Base-by-base conservation (phyloP, 1,284 basidiomycete genomes). In the Tremellales sp. region DNA sequence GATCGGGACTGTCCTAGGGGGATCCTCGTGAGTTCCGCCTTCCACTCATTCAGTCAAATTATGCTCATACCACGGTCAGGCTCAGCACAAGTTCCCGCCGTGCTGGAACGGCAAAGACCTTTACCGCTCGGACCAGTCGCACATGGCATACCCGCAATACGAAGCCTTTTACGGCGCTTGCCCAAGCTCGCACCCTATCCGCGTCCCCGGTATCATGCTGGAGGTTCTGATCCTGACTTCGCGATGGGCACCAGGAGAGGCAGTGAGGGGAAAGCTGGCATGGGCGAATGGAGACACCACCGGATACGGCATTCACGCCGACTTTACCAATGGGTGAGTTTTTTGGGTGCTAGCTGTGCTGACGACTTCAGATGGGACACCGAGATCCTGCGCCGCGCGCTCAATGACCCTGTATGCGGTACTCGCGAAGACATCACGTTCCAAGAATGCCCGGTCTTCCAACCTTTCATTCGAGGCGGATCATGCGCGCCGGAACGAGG, bases 271-370 rank as follows among this genome's bases (percentile, higher is more conserved):
- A 6, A 57, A 68, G 24, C 50, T 71, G 17, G 60, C 58, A 11
- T 71, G 68, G 68, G 65, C 71, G 19, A 68, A 66, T 43, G 68
- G 68, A 12, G 68, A 71, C 49, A 65, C 61, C 10, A 71, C 66
- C n/a, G 68, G 64, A 13, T 64, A 57, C 46, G 68, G 63, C 12
- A 45, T 61, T 26, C 68, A 70, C 42, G 63, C 54, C 4, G 68
- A 70, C 48, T 70, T 70, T 42, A 52, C 53, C 40, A 58, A 58
- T 33, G 41, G 44, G 8, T 15, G 13, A 36, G 33, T 36, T 15
- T 15, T 8, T 15, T 17, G 19, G 6, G 4, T 17, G 22, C 12
- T 29, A 17, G 17, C 11, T 37, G 26, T 36, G 33, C 43, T 43
- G 10, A 58, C 58, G 19, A 13, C 33, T 36, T 6, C 33, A 36